Conservation (phyloP, 2,329 filamentous ascomycete genomes). For the Podosphaera fusca region DNA sequence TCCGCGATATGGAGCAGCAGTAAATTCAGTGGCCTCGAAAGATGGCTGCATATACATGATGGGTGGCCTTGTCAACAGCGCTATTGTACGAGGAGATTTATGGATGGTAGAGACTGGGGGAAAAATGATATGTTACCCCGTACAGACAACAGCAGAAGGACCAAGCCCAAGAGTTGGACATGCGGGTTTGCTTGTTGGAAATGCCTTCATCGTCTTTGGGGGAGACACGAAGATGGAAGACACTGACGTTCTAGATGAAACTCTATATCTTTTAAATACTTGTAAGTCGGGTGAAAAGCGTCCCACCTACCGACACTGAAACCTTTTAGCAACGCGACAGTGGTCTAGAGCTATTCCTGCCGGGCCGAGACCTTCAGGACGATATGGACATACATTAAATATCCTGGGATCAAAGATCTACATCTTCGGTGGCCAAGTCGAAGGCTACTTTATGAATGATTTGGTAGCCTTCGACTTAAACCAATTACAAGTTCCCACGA, state of each 20-base stretch:
- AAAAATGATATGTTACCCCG: conserved; percentile 72
- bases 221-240: conserved; percentile 97
- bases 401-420: conserved; percentile 94
- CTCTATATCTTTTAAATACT: conserved; percentile 86
- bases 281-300: conserved; percentile 37
- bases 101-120: conserved; percentile 92
- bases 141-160: conserved; percentile 78
- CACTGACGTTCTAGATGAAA: conserved; percentile 76
- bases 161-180: conserved; percentile 90
- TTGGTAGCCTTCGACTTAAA: conserved; percentile 89
- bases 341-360: conserved; percentile 88
- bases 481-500: conserved; percentile 70
- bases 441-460: conserved; percentile 96
- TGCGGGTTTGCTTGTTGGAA: conserved; percentile 79
- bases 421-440: conserved; percentile 91
- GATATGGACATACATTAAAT: conserved; percentile 90
- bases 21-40: conserved; percentile 80
- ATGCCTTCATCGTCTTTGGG: conserved; percentile 96
- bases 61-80: conserved; percentile 86
- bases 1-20: conserved; percentile 86
- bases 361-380: conserved; percentile 63
- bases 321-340: conserved; percentile 60
- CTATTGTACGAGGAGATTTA: conserved; percentile 85
- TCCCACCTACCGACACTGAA: conserved; percentile 5
- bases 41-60: conserved; percentile 96